Percentiles rank a stretch among this genome's conserved stretches.
Evolutionary conservation across 2,329 filamentous ascomycete species (phyloP).

Genomic region (Coniochaeta sp.): DNA sequence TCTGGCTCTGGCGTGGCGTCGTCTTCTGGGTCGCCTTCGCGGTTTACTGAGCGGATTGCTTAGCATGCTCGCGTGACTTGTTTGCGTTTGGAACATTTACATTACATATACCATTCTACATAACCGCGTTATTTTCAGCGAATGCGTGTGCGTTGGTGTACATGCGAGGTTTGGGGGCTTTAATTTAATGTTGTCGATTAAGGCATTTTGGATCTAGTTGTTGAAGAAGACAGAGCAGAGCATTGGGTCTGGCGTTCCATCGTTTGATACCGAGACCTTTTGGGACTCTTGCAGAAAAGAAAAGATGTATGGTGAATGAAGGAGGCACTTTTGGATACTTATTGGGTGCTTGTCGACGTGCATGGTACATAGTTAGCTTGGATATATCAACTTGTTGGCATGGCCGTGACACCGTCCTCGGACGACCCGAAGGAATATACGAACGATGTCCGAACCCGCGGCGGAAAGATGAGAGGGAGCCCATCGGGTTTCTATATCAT

Average conservation of each 20-base stretch:
- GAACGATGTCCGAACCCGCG: not conserved
- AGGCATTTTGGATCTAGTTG: not conserved
- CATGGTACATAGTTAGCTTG: not conserved
- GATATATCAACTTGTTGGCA: too few relatives aligned
- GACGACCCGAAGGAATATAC: not conserved
- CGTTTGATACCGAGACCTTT: not conserved
- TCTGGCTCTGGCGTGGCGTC: constrained; percentile 12
- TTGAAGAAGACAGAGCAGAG: not conserved
- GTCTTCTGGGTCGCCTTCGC: constrained; percentile 11
- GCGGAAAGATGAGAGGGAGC: not conserved
- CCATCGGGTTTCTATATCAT: not conserved
- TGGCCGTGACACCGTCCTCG: too few relatives aligned
- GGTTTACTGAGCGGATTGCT: constrained; percentile 15
- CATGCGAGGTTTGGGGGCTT: not conserved
- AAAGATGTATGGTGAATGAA: too few relatives aligned
- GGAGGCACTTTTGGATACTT: not conserved
- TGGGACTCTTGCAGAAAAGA: not conserved
- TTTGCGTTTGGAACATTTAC: not conserved
- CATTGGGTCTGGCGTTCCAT: constrained; percentile 3
- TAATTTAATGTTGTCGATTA: not conserved
- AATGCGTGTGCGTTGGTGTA: not conserved
- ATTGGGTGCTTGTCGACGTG: not conserved
- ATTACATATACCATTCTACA: not conserved
- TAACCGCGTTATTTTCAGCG: not conserved
- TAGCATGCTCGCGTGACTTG: constrained; percentile 8